Base-by-base conservation (phyloP, 257 asterid species). In the Anisodus acutangulus region DNA sequence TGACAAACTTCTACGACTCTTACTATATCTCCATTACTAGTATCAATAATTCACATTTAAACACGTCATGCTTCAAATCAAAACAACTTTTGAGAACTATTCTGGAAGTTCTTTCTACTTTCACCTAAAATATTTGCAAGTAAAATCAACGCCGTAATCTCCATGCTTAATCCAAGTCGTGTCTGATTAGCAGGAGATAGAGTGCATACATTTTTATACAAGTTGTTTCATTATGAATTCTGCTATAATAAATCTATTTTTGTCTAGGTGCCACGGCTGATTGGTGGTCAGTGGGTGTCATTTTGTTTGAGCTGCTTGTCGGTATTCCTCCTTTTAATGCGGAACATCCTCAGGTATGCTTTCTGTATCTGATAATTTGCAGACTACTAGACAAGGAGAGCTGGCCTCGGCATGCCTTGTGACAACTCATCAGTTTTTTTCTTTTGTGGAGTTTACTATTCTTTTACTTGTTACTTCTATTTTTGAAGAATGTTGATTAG, bases 271-370 rank as follows among this genome's bases (percentile, higher is more conserved):
- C 91, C 85, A 94, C 98, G 83, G 98, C 98, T 58, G 99, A 95
- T 89, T 95, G 99, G 99, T 95, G 99, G 99, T 95, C 99, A 67
- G 97, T 92, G 79, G 99, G 99, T 66, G 94, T 95, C 72, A 92
- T 95, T 88, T 93, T 95, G 80, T 95, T 89, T 66, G 99, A 95
- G 89, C 91, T 95, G 85, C 87, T 95, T 83, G 98, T 95, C 0
- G 98, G 99, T 62, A 47, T 95, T 89, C 99, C 99, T 15, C 97
- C 99, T 86, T 95, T 95, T 84, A 95, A 95, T 83, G 99, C 99
- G 26, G 97, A 93, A 79, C 84, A 89, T 85, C 99, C 98, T 74
- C 98, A 93, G 93, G 98, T 90, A 71, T 64, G 64, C 64, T 78
- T 78, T 54, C 31, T 78, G 9, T 74, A 58, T 26, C 16, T 15